Evolutionary conservation across 2,329 filamentous ascomycete species (phyloP).

Genomic region (Hysterium pulicare): DNA sequence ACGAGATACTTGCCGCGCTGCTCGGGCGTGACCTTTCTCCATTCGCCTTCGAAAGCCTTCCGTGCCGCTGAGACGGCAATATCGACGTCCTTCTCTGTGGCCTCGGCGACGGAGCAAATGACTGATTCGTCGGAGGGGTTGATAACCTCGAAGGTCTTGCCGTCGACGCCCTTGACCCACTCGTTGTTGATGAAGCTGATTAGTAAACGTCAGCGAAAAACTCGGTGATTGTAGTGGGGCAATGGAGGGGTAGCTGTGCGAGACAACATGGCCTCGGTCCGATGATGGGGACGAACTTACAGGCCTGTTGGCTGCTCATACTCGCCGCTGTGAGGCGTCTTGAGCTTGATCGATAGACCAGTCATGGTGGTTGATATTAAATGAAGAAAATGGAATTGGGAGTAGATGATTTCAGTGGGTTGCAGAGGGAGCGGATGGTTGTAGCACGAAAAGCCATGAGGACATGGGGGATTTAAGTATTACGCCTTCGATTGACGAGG

Average conservation of each 20-base stretch:
- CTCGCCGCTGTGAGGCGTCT: constrained; percentile 64
- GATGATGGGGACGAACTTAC: constrained; percentile 52
- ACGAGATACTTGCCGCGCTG: constrained; percentile 66
- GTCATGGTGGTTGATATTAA: constrained; percentile 41
- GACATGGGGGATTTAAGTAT: too few species aligned
- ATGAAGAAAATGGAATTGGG: constrained; percentile 7
- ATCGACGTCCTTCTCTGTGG: constrained; percentile 79
- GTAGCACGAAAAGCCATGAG: too few species aligned
- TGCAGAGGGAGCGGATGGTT: too few species aligned
- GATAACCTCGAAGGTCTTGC: constrained; percentile 88
- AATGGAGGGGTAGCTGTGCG: constrained; percentile 1
- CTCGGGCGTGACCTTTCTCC: constrained; percentile 66
- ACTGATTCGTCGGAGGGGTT: constrained; percentile 83
- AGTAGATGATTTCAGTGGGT: too few species aligned
- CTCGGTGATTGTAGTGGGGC: not conserved
- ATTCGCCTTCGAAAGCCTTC: constrained; percentile 74
- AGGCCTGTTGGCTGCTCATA: constrained; percentile 54
- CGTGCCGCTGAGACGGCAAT: constrained; percentile 81
- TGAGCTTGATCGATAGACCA: constrained; percentile 54
- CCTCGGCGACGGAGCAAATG: constrained; percentile 79
- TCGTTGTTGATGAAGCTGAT: constrained; percentile 87
- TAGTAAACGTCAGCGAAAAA: constrained; percentile 13
- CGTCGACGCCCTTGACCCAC: constrained; percentile 78
- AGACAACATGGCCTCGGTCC: constrained; percentile 3
- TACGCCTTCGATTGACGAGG: too few species aligned